A percentile compares a stretch with the other conserved stretches of the same genome.
Conservation (phyloP, 2,329 filamentous ascomycete species). For the Fusarium cicatricum region DNA sequence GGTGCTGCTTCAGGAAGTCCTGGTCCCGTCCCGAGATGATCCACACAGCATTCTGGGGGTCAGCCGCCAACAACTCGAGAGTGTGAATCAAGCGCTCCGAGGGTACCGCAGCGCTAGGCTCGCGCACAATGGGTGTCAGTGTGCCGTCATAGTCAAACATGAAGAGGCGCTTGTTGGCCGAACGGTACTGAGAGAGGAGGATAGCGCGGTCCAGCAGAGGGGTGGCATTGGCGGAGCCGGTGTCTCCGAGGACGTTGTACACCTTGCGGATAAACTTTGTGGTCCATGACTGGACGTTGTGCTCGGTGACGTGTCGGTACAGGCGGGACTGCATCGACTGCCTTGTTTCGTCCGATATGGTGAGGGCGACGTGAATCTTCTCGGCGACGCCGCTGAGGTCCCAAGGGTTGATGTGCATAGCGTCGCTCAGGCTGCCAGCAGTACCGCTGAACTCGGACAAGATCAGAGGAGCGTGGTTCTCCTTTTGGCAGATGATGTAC, state of each 20-base stretch:
- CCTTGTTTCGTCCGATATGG: conserved; percentile 74
- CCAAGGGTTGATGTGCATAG: conserved; percentile 98
- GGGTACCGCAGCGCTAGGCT: conserved; percentile 88
- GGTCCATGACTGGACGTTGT: conserved; percentile 89
- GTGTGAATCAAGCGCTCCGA: conserved; percentile 83
- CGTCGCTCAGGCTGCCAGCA: conserved; percentile 82
- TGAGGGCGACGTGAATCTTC: conserved; percentile 82
- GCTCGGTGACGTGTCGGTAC: conserved; percentile 83
- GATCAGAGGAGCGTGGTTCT: conserved; percentile 86
- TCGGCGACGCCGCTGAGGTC: conserved; percentile 85
- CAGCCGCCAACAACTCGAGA: conserved; percentile 79
- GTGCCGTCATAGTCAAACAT: conserved; percentile 99
- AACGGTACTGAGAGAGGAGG: conserved; percentile 77
- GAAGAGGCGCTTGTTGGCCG: conserved; percentile 82
- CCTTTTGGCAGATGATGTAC: conserved; percentile 91
- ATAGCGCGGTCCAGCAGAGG: conserved; percentile 80
- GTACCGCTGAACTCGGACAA: conserved; percentile 97
- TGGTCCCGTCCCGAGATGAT: conserved; percentile 97
- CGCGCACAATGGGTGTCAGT: conserved; percentile 91
- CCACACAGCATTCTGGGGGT: conserved; percentile 91
- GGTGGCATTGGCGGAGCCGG: conserved; percentile 78
- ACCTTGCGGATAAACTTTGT: conserved; percentile 80
- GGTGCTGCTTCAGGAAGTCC: conserved; percentile 86
- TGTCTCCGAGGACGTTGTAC: conserved; percentile 80
- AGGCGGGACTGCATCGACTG: conserved; percentile 75